phyloP scores from a whole-genome alignment of 495 filamentous ascomycete species.

The Daldinia bambusicola region DNA sequence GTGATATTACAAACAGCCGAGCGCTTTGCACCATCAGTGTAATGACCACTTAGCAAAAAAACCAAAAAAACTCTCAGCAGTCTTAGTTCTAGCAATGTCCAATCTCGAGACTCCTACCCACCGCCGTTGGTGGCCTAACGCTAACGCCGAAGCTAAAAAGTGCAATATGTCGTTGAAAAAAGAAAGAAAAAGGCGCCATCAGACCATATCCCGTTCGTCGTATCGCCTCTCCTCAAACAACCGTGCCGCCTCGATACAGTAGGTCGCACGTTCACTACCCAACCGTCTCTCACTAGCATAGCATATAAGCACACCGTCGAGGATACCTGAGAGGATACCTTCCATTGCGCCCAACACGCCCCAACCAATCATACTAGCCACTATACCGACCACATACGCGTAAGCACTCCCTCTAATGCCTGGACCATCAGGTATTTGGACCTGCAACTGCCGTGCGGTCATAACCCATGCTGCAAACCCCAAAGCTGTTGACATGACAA shows the following conservation, averaged over 20 bases:
- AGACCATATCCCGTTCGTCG: slow-evolving; percentile 50
- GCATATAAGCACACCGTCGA: slow-evolving; percentile 92
- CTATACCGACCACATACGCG: slow-evolving; percentile 91
- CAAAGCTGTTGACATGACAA: slow-evolving; percentile 86
- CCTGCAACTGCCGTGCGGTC: slow-evolving; percentile 76
- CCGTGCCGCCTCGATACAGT: slow-evolving; percentile 86
- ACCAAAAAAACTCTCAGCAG: slow-evolving; percentile 24
- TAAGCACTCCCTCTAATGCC: slow-evolving; percentile 84
- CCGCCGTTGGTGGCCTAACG: slow-evolving; percentile 31
- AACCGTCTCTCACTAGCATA: slow-evolving; percentile 88
- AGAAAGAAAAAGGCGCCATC: slow-evolving; percentile 44
- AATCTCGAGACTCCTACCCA: slow-evolving; percentile 45
- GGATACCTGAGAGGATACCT: slow-evolving; percentile 87
- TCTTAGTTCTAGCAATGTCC: slow-evolving; percentile 39
- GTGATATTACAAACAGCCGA: background rate
- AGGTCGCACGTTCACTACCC: slow-evolving; percentile 73
- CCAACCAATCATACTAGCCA: slow-evolving; percentile 95
- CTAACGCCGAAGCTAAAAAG: slow-evolving; percentile 39
- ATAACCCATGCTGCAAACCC: slow-evolving; percentile 99
- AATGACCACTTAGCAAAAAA: background rate
- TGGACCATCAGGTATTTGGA: slow-evolving; percentile 60
- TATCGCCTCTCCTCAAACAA: slow-evolving; percentile 73
- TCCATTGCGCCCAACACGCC: slow-evolving; percentile 95
- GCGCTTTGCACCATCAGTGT: background rate
- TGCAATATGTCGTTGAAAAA: slow-evolving; percentile 36